Percentiles rank a stretch among this genome's conserved stretches.
Evolutionary conservation across 805 yeast species (phyloP).

Genomic region (Metschnikowia proteae): DNA sequence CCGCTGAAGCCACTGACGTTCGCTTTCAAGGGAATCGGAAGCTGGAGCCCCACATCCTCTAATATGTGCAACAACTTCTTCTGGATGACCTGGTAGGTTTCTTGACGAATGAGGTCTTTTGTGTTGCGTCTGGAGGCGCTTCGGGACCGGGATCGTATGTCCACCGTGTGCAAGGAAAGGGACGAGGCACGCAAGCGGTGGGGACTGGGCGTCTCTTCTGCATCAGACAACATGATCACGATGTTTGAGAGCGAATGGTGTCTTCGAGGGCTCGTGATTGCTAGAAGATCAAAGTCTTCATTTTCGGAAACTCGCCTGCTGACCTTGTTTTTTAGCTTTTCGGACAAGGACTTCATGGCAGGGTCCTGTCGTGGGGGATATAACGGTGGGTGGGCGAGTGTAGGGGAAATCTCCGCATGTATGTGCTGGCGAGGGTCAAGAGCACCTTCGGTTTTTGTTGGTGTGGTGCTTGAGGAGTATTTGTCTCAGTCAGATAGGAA

Average conservation of each 20-base stretch:
- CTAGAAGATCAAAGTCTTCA: conserved; percentile 20
- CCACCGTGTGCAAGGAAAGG: conserved; percentile 3
- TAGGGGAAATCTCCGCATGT: background rate
- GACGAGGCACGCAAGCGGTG: conserved; percentile 9
- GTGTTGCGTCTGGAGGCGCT: conserved; percentile 27
- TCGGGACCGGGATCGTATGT: conserved; percentile 17
- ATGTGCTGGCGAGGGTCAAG: background rate
- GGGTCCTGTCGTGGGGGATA: background rate
- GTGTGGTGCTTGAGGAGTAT: no score
- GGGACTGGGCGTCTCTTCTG: conserved; percentile 1
- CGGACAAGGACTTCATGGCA: conserved; percentile 17
- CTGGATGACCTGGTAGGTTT: conserved; percentile 33
- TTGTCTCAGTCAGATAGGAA: background rate
- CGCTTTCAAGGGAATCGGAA: conserved; percentile 35
- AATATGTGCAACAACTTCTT: conserved; percentile 30
- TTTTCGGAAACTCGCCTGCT: conserved; percentile 27
- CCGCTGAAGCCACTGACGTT: conserved; percentile 23
- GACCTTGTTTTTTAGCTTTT: conserved; percentile 27
- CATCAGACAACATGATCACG: conserved; percentile 20
- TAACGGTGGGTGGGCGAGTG: background rate
- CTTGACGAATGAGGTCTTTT: conserved; percentile 37
- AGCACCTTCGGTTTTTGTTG: no score
- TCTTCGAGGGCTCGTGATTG: conserved; percentile 13
- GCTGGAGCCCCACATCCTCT: conserved; percentile 38
- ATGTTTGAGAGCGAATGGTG: conserved; percentile 23